Conservation (phyloP, 1,139 yeast species). For the Pichia kudriavzevii region DNA sequence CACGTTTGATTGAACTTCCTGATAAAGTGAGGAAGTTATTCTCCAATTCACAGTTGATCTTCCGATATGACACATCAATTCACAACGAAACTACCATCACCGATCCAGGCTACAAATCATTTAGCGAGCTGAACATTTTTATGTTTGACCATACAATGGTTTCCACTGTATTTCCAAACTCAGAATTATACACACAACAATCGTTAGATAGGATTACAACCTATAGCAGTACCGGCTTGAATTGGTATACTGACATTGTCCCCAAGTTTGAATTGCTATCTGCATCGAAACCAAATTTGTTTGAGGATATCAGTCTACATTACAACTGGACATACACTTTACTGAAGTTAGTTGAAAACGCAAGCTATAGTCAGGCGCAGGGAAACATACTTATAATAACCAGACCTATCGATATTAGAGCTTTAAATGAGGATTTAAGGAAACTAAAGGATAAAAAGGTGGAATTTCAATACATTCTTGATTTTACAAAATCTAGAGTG, state of each 20-base stretch:
- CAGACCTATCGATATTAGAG: conserved; percentile 1
- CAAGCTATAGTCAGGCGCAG: background rate
- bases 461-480: conserved; percentile 4
- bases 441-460: conserved; percentile 1
- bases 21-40: too few species aligned
- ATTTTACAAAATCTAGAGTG: background rate
- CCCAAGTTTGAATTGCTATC: conserved; percentile 7
- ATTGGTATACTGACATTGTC: conserved; percentile 9
- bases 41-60: too few species aligned
- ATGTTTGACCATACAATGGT: conserved; percentile 9
- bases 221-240: background rate
- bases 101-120: too few species aligned
- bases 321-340: conserved; percentile 8
- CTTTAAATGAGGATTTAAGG: conserved; percentile 4
- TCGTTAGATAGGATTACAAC: conserved; percentile 1
- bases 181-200: conserved; percentile 4
- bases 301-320: background rate
- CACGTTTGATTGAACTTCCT: too few species aligned
- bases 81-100: too few species aligned
- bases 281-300: too few species aligned
- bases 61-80: too few species aligned
- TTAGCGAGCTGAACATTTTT: conserved; percentile 9
- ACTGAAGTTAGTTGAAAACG: conserved; percentile 1
- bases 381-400: conserved; percentile 9
- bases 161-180: conserved; percentile 6